Conservation (phyloP, 805 yeast genomes). For the Myxozyma udenii region DNA sequence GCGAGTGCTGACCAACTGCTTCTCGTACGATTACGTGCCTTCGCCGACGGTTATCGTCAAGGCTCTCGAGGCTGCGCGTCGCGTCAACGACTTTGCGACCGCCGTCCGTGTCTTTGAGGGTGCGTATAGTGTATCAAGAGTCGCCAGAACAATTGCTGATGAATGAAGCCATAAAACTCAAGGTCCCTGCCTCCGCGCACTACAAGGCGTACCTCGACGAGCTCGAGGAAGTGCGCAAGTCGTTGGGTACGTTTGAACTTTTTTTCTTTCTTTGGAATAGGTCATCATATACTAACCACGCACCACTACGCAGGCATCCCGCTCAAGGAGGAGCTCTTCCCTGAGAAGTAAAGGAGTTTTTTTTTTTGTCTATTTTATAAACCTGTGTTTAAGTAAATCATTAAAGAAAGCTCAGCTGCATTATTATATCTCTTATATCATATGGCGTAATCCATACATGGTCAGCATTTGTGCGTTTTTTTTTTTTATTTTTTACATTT, state of each 20-base stretch:
- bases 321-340: conserved; percentile 83
- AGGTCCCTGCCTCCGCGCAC: conserved; percentile 91
- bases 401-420: too few relatives aligned
- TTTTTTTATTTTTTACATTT: too few relatives aligned
- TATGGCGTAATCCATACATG: too few relatives aligned
- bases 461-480: too few relatives aligned
- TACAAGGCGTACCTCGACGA: conserved; percentile 95
- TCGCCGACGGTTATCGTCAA: conserved; percentile 94
- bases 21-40: conserved; percentile 97
- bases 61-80: conserved; percentile 96
- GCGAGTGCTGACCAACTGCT: conserved; percentile 95
- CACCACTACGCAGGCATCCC: conserved; percentile 55
- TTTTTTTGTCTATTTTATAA: too few relatives aligned
- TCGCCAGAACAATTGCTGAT: conserved; percentile 65
- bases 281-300: background rate
- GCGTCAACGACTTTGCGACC: conserved; percentile 97
- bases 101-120: conserved; percentile 98
- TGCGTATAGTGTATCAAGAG: too few relatives aligned
- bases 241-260: conserved; percentile 55
- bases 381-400: too few relatives aligned
- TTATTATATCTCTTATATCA: too few relatives aligned
- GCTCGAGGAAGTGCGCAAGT: conserved; percentile 84
- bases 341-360: conserved; percentile 28
- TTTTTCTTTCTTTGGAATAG: background rate
- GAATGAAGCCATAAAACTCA: conserved; percentile 72